Evolutionary conservation across 495 filamentous ascomycete species (phyloP), one percentile per base, ranked within the genome.

Genomic region (Hypoxylon subgilvum): DNA sequence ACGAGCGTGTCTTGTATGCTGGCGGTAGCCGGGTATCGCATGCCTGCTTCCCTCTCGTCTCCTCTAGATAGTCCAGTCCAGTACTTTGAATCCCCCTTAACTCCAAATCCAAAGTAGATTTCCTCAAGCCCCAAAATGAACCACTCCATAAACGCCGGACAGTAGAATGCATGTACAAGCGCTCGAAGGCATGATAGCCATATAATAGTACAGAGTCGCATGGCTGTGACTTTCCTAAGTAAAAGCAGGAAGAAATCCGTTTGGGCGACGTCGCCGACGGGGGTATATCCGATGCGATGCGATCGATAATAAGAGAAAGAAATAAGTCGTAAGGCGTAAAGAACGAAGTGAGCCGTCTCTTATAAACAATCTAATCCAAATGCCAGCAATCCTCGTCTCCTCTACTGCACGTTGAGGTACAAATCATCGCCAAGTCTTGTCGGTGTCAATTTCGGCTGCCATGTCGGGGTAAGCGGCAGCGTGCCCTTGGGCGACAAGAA

Each of bases 381-480:
- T 38, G 10, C 12, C 6, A 6, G 8, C 13, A 18, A 10, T 30
- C 25, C 22, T 23, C n/a, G n/a, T n/a, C n/a, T n/a, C n/a, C 17
- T 57, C 25, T 65, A 74, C 39, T 73, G 70, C 19, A 77, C 74
- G 42, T 70, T 73, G 46, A 77, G 52, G 61, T 69, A 73, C 49
- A 77, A 61, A 35, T 77, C 73, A 16, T 74, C 71, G 21, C 74
- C 74, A 9, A 65, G 68, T 57, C 74, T 66, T 27, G 73, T 77
- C 7, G 74, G 73, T 21, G 74, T 75, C 17, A 77, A 45, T 46
- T 67, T 72, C 25, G 80, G 77, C 54, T 75, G 66, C 78, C 80
- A 83, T 1, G 71, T 76, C 0, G 80, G 79, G 30, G 79, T 82
- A 12, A 64, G 67, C 1, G 80, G 79, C 32, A 76, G 54, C n/a